phyloP scores from a whole-genome alignment of 768 basidiomycete genomes.

The Lactifluus rugatus region DNA sequence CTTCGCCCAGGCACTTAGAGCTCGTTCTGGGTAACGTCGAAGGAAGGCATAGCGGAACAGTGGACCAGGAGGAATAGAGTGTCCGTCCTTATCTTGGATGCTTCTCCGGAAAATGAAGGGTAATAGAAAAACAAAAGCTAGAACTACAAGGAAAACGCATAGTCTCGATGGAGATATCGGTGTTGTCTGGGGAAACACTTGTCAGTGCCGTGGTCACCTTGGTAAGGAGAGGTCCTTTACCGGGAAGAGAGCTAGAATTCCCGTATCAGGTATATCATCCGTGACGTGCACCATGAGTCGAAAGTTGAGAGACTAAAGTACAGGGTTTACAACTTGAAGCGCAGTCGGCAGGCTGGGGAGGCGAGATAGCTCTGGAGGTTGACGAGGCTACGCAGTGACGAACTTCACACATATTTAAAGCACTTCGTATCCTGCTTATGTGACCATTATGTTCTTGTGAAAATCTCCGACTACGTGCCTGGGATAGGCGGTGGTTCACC shows the following conservation, averaged over 20 bases:
- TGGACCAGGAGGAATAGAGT: no score
- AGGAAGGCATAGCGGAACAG: no score
- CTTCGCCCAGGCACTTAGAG: no score
- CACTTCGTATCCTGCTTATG: neutral
- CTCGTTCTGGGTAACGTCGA: no score
- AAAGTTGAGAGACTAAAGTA: no score
- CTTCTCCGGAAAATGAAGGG: no score
- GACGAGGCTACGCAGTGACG: neutral
- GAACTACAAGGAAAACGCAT: no score
- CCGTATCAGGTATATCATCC: no score
- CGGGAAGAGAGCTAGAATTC: neutral
- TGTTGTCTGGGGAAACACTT: neutral
- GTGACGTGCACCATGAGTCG: no score
- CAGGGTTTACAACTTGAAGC: constrained; percentile 1
- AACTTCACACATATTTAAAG: neutral
- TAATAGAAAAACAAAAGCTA: constrained; percentile 5
- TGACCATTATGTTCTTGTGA: neutral
- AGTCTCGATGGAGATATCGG: no score
- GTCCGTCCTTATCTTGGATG: no score
- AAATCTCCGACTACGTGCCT: no score
- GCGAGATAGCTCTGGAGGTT: neutral
- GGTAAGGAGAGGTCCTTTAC: neutral
- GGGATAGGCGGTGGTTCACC: neutral
- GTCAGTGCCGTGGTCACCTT: neutral
- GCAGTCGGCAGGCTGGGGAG: neutral